Conservation (phyloP, 2,329 filamentous ascomycete genomes). For the Colletotrichum chlorophyti region DNA sequence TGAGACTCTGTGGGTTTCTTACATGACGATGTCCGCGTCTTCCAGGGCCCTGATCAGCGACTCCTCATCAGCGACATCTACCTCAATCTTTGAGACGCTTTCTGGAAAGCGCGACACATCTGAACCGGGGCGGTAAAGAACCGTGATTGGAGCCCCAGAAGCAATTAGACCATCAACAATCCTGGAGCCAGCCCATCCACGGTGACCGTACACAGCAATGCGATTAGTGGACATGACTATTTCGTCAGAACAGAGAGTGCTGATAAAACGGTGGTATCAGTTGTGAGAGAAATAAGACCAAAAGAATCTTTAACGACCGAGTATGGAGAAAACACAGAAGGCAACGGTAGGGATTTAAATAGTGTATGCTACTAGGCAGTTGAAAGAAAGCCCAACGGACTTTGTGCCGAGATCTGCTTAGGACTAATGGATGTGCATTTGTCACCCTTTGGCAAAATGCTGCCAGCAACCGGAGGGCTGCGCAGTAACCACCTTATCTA, state of each 20-base stretch:
- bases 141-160: conserved; percentile 34
- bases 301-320: too few species aligned
- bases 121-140: conserved; percentile 35
- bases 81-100: not conserved
- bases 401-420: too few species aligned
- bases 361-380: too few species aligned
- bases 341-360: too few species aligned
- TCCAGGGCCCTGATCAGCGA: not conserved
- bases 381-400: too few species aligned
- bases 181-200: conserved; percentile 35
- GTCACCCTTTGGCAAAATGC: too few species aligned
- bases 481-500: too few species aligned
- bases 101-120: conserved; percentile 33
- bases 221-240: conserved; percentile 34
- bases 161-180: conserved; percentile 34
- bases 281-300: too few species aligned
- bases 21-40: conserved; percentile 23
- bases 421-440: too few species aligned
- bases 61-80: conserved; percentile 14
- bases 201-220: conserved; percentile 38
- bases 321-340: too few species aligned
- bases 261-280: too few species aligned
- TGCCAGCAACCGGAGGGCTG: too few species aligned
- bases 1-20: not conserved
- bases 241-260: not conserved